These are phyloP conservation scores for Penicillium alfredii DNA, from an alignment of 495 filamentous ascomycete genomes.

Conservation along the genomic window DNA sequence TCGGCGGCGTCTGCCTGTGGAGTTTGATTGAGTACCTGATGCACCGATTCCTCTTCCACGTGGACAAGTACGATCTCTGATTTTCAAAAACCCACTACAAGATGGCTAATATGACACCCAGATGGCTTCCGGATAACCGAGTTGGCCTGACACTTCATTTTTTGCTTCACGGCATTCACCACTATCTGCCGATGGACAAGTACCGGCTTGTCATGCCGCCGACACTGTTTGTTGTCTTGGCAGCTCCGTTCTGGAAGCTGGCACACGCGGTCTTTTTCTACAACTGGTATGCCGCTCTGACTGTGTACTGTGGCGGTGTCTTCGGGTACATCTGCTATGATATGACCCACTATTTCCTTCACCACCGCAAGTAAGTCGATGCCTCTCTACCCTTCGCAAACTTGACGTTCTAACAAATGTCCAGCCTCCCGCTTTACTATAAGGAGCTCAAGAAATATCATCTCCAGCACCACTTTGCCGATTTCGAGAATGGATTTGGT, in stretches of 20 bases:
- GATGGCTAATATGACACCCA: constrained; percentile 26
- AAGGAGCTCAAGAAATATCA: constrained; percentile 92
- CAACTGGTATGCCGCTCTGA: constrained; percentile 73
- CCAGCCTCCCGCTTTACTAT: constrained; percentile 76
- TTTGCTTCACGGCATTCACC: constrained; percentile 92
- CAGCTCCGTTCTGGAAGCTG: constrained; percentile 87
- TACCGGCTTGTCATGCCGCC: constrained; percentile 97
- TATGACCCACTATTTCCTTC: constrained; percentile 98
- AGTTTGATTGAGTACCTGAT: constrained; percentile 84
- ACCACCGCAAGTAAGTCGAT: constrained; percentile 75
- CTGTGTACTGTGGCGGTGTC: constrained; percentile 81
- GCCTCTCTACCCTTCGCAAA: neutral
- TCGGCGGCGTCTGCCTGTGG: constrained; percentile 69
- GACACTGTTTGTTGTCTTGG: constrained; percentile 76
- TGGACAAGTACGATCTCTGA: constrained; percentile 64
- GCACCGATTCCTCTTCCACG: constrained; percentile 90
- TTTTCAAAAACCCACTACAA: no score
- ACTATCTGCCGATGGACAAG: constrained; percentile 98
- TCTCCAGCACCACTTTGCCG: constrained; percentile 91
- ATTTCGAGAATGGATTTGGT: constrained; percentile 96
- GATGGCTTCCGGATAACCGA: constrained; percentile 86
- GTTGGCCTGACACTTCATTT: constrained; percentile 88
- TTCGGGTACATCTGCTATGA: constrained; percentile 97
- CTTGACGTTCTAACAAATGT: constrained; percentile 10
- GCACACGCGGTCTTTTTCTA: constrained; percentile 79